Conservation (phyloP, 2,329 filamentous ascomycete genomes). For the Alternaria sp. region DNA sequence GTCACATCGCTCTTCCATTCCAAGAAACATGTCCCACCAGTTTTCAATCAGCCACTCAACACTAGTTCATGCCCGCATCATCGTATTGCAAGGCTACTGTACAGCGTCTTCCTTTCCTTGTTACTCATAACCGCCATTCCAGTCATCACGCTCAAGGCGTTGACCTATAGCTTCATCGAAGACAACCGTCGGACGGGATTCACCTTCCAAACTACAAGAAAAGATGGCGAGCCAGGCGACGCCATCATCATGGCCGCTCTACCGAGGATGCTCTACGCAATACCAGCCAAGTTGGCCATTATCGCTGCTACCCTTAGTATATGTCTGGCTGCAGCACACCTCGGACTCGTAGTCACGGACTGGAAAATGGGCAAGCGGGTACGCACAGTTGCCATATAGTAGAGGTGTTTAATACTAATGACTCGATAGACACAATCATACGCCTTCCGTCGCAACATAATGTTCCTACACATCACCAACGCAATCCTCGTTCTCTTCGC, state of each 20-base stretch:
- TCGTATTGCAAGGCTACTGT: constrained; percentile 31
- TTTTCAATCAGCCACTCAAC: constrained; percentile 20
- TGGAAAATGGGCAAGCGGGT: constrained; percentile 41
- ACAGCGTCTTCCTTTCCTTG: constrained; percentile 27
- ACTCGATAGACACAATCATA: constrained; percentile 38
- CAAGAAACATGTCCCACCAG: constrained; percentile 18
- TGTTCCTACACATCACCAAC: constrained; percentile 46
- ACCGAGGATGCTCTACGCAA: constrained; percentile 34
- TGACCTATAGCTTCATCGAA: constrained; percentile 46
- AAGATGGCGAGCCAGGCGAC: constrained; percentile 15
- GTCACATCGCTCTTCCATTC: constrained; percentile 21
- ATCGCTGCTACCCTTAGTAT: constrained; percentile 35
- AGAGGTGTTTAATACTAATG: not conserved
- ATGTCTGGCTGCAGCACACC: constrained; percentile 32
- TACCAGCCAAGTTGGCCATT: constrained; percentile 41
- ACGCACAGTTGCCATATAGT: not conserved
- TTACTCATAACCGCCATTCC: constrained; percentile 31
- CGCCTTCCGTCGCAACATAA: constrained; percentile 46
- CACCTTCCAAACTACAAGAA: constrained; percentile 30
- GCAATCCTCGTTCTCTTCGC: constrained; percentile 41
- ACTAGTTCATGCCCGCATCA: constrained; percentile 26
- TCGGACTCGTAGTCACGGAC: constrained; percentile 33
- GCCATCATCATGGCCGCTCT: constrained; percentile 41
- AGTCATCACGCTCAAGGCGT: constrained; percentile 39
- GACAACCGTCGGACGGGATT: constrained; percentile 45